These are phyloP conservation scores for Aspergillus nanangensis DNA, from an alignment of 495 filamentous ascomycete genomes.

Conservation along the genomic window DNA sequence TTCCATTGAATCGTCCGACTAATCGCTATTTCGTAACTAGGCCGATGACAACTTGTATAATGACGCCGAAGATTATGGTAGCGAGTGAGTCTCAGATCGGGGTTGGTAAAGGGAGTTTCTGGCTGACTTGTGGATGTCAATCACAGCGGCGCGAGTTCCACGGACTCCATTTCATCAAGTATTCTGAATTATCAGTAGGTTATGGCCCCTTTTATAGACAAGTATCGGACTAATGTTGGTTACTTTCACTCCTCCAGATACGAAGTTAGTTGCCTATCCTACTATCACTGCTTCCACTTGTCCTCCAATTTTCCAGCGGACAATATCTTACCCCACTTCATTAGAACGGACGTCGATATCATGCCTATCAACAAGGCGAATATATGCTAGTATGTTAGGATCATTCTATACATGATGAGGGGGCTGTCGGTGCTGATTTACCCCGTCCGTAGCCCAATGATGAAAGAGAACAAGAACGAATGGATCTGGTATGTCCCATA, in stretches of 20 bases:
- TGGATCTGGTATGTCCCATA: conserved; percentile 56
- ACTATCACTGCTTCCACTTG: no score
- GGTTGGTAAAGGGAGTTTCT: not conserved
- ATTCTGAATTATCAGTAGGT: conserved; percentile 13
- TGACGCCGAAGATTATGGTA: conserved; percentile 6
- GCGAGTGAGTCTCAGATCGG: conserved; percentile 1
- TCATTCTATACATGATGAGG: not conserved
- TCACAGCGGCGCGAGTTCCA: conserved; percentile 4
- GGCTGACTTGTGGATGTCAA: not conserved
- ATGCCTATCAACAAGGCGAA: conserved; percentile 12
- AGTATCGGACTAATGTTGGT: no score
- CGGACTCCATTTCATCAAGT: conserved; percentile 8
- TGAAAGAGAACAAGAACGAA: conserved; percentile 55
- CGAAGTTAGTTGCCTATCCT: not conserved
- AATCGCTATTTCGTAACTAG: not conserved
- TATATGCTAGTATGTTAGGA: conserved; percentile 14
- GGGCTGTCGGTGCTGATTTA: not conserved
- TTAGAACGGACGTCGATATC: conserved; percentile 15
- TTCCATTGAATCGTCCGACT: no score
- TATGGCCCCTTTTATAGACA: conserved; percentile 2
- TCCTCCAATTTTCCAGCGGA: no score
- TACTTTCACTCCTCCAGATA: not conserved
- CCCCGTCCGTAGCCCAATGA: conserved; percentile 15
- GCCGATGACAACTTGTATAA: conserved; percentile 6
- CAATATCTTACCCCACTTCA: no score